Percentiles rank a stretch among this genome's conserved stretches.
Conservation (phyloP, 768 basidiomycete genomes). For the Leccinum disarticulatum region DNA sequence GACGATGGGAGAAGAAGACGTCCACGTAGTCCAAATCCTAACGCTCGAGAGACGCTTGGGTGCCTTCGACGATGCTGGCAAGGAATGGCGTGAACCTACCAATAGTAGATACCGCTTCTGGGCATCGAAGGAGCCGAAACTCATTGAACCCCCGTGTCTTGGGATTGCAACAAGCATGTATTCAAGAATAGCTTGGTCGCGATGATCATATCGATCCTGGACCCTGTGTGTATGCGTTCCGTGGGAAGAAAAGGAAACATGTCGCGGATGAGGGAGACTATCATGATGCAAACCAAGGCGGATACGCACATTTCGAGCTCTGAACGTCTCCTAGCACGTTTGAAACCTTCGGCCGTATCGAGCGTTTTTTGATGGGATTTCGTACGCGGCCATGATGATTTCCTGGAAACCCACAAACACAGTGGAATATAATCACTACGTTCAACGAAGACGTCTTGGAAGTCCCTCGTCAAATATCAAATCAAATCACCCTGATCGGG, state of each 20-base stretch:
- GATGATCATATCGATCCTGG: constrained; percentile 50
- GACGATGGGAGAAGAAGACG: constrained; percentile 49
- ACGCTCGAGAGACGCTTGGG: constrained; percentile 46
- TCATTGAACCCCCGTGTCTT: constrained; percentile 38
- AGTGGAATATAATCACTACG: neutral
- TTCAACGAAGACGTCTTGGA: neutral
- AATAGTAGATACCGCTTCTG: too few relatives aligned
- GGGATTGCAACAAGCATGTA: constrained; percentile 46
- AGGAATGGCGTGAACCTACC: neutral
- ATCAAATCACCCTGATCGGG: constrained; percentile 42
- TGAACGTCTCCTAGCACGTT: constrained; percentile 45
- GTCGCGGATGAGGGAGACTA: too few relatives aligned
- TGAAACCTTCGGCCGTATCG: constrained; percentile 40
- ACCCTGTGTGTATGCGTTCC: constrained; percentile 31
- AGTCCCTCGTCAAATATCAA: neutral
- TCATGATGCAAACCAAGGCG: neutral
- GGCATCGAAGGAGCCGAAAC: constrained; percentile 1
- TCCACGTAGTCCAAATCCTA: constrained; percentile 54
- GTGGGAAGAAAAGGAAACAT: neutral
- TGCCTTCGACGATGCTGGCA: constrained; percentile 52
- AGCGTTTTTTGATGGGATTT: constrained; percentile 50
- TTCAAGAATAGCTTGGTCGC: constrained; percentile 62
- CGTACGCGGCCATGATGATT: constrained; percentile 52
- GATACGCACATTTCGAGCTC: constrained; percentile 49
- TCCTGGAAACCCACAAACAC: constrained; percentile 33